These are phyloP conservation scores for Schizothecium vesticola DNA, from an alignment of 495 filamentous ascomycete species.

Conservation along the genomic window DNA sequence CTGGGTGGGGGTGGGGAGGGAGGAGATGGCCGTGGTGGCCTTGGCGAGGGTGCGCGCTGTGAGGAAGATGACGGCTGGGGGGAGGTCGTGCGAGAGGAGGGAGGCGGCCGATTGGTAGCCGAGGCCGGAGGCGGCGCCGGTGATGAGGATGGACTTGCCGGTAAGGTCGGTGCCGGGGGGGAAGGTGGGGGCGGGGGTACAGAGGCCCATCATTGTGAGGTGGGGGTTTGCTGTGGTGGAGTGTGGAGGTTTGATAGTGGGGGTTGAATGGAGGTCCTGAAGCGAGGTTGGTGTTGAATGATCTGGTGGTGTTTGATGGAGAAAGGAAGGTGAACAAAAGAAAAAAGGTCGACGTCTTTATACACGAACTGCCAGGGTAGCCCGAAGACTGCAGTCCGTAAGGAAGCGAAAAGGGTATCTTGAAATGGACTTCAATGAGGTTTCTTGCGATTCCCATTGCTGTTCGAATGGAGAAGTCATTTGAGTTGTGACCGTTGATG, in stretches of 20 bases:
- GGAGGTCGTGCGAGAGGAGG: slow-evolving; percentile 48
- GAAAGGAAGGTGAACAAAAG: too few species aligned
- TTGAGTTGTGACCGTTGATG: not conserved
- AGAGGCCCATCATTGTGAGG: not conserved
- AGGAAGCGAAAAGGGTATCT: not conserved
- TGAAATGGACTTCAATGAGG: not conserved
- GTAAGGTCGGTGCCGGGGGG: slow-evolving; percentile 1
- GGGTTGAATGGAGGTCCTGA: too few species aligned
- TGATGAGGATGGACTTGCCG: slow-evolving; percentile 59
- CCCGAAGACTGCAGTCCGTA: too few species aligned
- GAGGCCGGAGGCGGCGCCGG: slow-evolving; percentile 60
- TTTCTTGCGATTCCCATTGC: not conserved
- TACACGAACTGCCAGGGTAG: too few species aligned
- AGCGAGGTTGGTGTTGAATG: too few species aligned
- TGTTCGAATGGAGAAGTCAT: too few species aligned
- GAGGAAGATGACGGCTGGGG: slow-evolving; percentile 51
- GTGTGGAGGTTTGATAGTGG: too few species aligned
- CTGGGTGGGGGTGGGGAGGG: slow-evolving; percentile 14
- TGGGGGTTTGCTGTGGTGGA: not conserved
- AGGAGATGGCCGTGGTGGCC: slow-evolving; percentile 41
- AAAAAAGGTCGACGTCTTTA: too few species aligned
- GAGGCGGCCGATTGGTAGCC: slow-evolving; percentile 58
- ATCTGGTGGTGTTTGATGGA: too few species aligned
- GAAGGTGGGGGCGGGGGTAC: slow-evolving; percentile 6
- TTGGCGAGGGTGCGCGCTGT: slow-evolving; percentile 23